Evolutionary conservation across 768 basidiomycete genomes (phyloP).

Genomic region (Austroboletus festivus): DNA sequence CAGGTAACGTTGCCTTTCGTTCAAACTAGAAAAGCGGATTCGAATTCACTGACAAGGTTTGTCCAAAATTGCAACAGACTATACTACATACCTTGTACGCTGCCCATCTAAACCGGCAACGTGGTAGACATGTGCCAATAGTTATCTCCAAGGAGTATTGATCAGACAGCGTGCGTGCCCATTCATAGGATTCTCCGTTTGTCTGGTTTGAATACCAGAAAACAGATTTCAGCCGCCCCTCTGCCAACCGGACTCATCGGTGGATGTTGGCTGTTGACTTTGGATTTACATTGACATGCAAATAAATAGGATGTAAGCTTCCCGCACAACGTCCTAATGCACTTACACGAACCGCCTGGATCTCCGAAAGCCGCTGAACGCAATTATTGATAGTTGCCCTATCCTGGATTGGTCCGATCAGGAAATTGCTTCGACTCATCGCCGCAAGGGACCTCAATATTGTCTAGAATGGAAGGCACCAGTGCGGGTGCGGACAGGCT

Average conservation of each 20-base stretch:
- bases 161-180: background rate
- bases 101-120: slow-evolving; percentile 3
- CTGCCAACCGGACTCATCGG: background rate
- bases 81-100: background rate
- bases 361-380: slow-evolving; percentile 5
- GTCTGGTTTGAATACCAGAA: background rate
- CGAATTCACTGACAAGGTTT: slow-evolving; percentile 5
- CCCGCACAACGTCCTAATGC: background rate
- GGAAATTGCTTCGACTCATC: slow-evolving; percentile 3
- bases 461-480: slow-evolving; percentile 21
- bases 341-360: background rate
- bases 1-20: background rate
- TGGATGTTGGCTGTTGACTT: background rate
- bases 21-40: background rate
- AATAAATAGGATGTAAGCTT: background rate
- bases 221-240: background rate
- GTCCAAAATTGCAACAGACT: background rate
- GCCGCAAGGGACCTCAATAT: slow-evolving; percentile 14
- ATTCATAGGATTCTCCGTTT: background rate
- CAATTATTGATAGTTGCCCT: slow-evolving; percentile 1
- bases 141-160: slow-evolving; percentile 14
- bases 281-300: background rate
- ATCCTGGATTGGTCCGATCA: slow-evolving; percentile 8
- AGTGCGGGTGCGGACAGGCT: slow-evolving; percentile 2
- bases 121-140: slow-evolving; percentile 16